phyloP scores from a whole-genome alignment of 495 filamentous ascomycete genomes.

The Tuber melanosporum region DNA sequence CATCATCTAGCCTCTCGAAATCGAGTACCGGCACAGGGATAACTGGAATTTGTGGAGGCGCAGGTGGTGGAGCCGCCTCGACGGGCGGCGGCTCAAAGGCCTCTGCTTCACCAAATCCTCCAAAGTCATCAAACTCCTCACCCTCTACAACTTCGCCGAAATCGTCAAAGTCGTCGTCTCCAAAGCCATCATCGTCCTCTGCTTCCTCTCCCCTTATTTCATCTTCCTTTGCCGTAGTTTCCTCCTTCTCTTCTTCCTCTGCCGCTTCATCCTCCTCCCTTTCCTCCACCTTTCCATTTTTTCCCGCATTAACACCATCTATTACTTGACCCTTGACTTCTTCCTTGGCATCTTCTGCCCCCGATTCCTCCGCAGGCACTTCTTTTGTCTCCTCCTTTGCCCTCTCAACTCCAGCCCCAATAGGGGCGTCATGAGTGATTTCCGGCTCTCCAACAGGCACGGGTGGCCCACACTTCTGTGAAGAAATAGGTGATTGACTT shows the following conservation, averaged over 20 bases:
- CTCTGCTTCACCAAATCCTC: constrained; percentile 73
- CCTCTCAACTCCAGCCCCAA: neutral
- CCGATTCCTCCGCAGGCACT: neutral
- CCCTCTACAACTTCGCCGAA: constrained; percentile 46
- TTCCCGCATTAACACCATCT: constrained; percentile 39
- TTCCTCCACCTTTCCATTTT: constrained; percentile 38
- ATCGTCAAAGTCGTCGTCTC: constrained; percentile 59
- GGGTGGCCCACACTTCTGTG: neutral
- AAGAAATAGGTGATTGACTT: neutral
- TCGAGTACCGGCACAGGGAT: constrained; percentile 52
- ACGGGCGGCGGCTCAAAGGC: constrained; percentile 27
- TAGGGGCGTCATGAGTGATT: neutral
- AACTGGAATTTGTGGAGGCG: constrained; percentile 42
- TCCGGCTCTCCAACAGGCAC: neutral
- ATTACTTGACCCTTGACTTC: neutral
- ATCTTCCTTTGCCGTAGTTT: constrained; percentile 15
- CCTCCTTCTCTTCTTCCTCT: neutral
- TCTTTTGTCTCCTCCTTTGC: neutral
- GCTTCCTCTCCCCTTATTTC: constrained; percentile 46
- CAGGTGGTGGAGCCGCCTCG: constrained; percentile 44
- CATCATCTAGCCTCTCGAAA: constrained; percentile 55
- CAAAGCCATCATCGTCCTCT: constrained; percentile 58
- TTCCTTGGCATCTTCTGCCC: constrained; percentile 21
- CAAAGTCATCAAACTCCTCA: constrained; percentile 96
- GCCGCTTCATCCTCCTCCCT: neutral